Percentiles rank a stretch among this genome's conserved stretches.
phyloP scores from a whole-genome alignment of 352 stramenopile genomes.

The Globisporangium uncinulatum region DNA sequence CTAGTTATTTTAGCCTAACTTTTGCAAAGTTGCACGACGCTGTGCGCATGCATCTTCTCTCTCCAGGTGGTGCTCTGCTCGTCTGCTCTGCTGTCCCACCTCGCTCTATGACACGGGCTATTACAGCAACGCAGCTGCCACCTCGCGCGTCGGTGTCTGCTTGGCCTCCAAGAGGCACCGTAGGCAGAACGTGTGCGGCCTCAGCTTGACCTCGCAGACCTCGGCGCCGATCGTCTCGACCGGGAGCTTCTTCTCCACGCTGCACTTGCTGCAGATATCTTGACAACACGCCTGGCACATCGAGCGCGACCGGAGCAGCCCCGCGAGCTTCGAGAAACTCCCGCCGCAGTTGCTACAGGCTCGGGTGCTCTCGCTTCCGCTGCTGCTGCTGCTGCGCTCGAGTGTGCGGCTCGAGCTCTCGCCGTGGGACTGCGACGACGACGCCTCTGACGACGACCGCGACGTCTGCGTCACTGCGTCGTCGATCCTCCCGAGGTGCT shows the following conservation, averaged over 20 bases:
- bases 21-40: too few relatives aligned
- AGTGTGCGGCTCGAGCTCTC: too few relatives aligned
- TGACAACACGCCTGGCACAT: slow-evolving; percentile 4
- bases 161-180: slow-evolving; percentile 12
- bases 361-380: background rate
- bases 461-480: too few relatives aligned
- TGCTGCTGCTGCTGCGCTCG: too few relatives aligned
- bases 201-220: background rate
- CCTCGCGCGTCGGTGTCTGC: slow-evolving; percentile 2
- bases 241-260: slow-evolving; percentile 10
- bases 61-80: too few relatives aligned
- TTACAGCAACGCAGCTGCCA: slow-evolving; percentile 2
- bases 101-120: too few relatives aligned
- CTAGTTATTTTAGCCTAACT: too few relatives aligned
- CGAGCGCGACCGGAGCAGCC: background rate
- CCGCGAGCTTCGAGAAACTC: background rate
- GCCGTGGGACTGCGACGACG: too few relatives aligned
- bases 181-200: slow-evolving; percentile 9
- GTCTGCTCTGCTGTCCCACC: too few relatives aligned
- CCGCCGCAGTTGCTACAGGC: slow-evolving; percentile 1
- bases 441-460: too few relatives aligned
- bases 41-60: too few relatives aligned
- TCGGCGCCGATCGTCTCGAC: slow-evolving; percentile 1
- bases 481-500: background rate
- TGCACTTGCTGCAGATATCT: slow-evolving; percentile 11